Evolutionary conservation across 805 yeast species (phyloP), one percentile per base, ranked within the genome.

Genomic region (Pichia nanzhaoensis): DNA sequence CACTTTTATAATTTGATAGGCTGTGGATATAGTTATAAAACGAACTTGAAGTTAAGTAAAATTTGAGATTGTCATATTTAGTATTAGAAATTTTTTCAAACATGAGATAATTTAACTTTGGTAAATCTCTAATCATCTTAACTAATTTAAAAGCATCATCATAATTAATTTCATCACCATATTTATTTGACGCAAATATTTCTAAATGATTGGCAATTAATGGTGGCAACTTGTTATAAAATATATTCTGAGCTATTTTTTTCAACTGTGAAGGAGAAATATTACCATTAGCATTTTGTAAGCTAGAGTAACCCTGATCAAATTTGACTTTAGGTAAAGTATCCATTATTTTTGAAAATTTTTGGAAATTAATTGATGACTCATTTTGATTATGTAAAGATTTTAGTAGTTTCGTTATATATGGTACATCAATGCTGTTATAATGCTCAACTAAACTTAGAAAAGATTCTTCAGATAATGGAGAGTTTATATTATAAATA

Each of bases 141-240:
- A 73, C 67, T n/a, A 72, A 56, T 42, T 71, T 64, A 5, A 70
- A 64, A 13, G 81, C 71, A 51, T 72, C 70, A 47, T 71, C 69
- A 55, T 71, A 73, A 42, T 73, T 67, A 45, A 77, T 65, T 49
- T 69, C 68, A 2, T 69, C 69, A 8, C 67, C 73, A 21, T 66
- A 73, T 42, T 65, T 69, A n/a, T 58, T 42, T 18, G 16, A 32
- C 2, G 64, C 55, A 24, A 60, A 56, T 7, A 41, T 17, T 44
- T 77, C 74, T 16, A 85, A 78, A 59, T 89, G 95, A 41, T 71
- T 68, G 43, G 78, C 66, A 27, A 88, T 82, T 56, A 82, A 82
- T 9, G 42, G 31, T 5, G 68, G 63, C 16, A 65, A 47, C 41
- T 64, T 57, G 33, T 52, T 34, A 42, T 63, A 58, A 46, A 59